phyloP scores from a whole-genome alignment of 2,329 filamentous ascomycete species.

The Hypoxylon sp. region DNA sequence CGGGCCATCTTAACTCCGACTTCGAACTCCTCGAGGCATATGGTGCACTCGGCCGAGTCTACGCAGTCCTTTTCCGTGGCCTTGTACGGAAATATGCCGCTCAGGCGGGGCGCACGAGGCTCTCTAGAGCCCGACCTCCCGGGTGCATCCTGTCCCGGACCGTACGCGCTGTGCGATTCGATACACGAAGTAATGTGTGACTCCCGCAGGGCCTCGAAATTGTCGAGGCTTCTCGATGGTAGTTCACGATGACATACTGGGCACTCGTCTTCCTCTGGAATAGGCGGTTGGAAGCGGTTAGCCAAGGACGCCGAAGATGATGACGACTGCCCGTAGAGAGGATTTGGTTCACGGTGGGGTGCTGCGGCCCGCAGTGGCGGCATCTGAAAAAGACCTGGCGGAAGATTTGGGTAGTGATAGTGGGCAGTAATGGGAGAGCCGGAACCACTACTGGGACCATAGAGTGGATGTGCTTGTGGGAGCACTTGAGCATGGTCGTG shows the following conservation, averaged over 20 bases:
- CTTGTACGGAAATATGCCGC: constrained; percentile 69
- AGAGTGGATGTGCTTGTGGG: constrained; percentile 21
- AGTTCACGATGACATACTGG: constrained; percentile 78
- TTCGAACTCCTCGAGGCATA: constrained; percentile 72
- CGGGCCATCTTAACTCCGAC: constrained; percentile 70
- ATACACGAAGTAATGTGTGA: constrained; percentile 68
- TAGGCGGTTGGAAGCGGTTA: constrained; percentile 48
- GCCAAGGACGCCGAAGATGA: constrained; percentile 50
- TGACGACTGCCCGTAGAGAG: constrained; percentile 45
- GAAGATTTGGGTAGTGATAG: too few species aligned
- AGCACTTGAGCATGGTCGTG: too few species aligned
- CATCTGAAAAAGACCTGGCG: too few species aligned
- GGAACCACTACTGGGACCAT: constrained; percentile 6
- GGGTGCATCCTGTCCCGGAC: constrained; percentile 44
- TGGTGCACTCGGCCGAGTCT: constrained; percentile 72
- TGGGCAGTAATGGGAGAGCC: background rate
- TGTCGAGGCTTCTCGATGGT: constrained; percentile 62
- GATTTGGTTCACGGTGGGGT: constrained; percentile 33
- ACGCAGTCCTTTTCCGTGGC: constrained; percentile 74
- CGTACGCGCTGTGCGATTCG: constrained; percentile 60
- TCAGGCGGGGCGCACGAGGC: constrained; percentile 54
- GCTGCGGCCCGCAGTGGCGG: too few species aligned
- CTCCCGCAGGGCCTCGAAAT: constrained; percentile 64
- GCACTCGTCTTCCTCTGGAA: constrained; percentile 79
- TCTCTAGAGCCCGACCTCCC: constrained; percentile 34